phyloP scores from a whole-genome alignment of 176 grass and related monocot species.

The Pontederia crassipes region DNA sequence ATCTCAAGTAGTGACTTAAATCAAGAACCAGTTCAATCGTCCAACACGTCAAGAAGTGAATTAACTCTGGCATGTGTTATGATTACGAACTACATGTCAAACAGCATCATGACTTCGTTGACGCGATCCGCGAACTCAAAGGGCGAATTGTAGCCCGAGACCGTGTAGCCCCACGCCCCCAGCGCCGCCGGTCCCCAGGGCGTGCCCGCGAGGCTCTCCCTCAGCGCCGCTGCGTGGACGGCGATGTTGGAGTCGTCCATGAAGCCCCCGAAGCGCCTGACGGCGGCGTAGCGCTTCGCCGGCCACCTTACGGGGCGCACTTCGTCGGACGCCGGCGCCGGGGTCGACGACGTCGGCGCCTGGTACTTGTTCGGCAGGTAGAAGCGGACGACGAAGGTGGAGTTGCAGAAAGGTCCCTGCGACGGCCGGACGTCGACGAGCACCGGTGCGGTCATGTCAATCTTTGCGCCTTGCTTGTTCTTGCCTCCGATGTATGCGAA shows the following conservation, averaged over 20 bases:
- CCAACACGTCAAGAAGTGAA: too few species aligned
- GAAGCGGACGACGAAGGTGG: not conserved
- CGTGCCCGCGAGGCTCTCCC: not conserved
- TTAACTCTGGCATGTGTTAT: too few species aligned
- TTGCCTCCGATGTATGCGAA: not conserved
- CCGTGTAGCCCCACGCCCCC: not conserved
- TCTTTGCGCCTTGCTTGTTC: not conserved
- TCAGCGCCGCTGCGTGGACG: not conserved
- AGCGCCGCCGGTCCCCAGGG: not conserved
- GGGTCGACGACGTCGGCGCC: too few species aligned
- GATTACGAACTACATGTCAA: not conserved
- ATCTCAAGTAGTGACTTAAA: too few species aligned
- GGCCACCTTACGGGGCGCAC: not conserved
- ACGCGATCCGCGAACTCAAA: not conserved
- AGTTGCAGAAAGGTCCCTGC: not conserved
- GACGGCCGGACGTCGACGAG: not conserved
- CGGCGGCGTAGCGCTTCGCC: not conserved
- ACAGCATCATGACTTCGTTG: not conserved
- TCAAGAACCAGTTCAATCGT: too few species aligned
- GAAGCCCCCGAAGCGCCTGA: not conserved
- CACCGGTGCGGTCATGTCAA: not conserved
- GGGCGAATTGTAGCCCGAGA: not conserved
- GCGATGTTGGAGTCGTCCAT: conserved; percentile 1
- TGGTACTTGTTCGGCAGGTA: not conserved
- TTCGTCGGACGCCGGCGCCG: not conserved